Base-by-base conservation (phyloP, 768 basidiomycete genomes). In the Leccinum imitatum region DNA sequence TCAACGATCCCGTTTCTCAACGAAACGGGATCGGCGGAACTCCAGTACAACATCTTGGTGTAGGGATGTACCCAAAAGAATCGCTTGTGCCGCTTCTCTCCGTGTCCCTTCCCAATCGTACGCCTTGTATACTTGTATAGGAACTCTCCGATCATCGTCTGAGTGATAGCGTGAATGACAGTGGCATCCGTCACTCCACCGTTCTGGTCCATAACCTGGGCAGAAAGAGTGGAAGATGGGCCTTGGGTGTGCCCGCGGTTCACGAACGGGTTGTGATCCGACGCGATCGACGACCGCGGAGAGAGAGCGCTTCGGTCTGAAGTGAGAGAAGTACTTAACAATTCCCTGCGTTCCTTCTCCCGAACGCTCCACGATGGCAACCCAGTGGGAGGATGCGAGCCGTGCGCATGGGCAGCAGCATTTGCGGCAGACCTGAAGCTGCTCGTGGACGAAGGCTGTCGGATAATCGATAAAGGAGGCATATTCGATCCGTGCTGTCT, bases 61-160 rank as follows among this genome's bases (percentile, higher is more conserved):
- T 98, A 99, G 19, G 97, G 97, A 75, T 98, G 96, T n/a, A 99
- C 88, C 97, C 97, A 99, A 83, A 98, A 97, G 86, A 95, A 99
- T 39, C 97, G 82, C 73, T 86, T 88, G 75, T 99, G 97, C 54
- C 95, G 80, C 72, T 85, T 87, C 72, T 93, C 90, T 21, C 92
- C 92, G 71, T 94, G 84, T 13, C 93, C 95, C 75, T 91, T 95
- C 23, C 95, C 93, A 68, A 98, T 85, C 17, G 91, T 77, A 59
- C 86, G 84, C 54, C 96, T 83, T 9, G 96, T 98, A 76, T 99
- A 98, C 80, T 98, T 98, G 83, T 91, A 93, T 78, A 99, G 75
- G 76, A 95, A 98, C 79, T 98, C 96, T 53, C 97, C 96, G 65
- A 98, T 98, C 97, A 99, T 99, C 23, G 95, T 97, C 80, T 98